Percentiles rank a stretch among this genome's conserved stretches.
Conservation (phyloP, 768 basidiomycete species). For the Crucibulum laeve region DNA sequence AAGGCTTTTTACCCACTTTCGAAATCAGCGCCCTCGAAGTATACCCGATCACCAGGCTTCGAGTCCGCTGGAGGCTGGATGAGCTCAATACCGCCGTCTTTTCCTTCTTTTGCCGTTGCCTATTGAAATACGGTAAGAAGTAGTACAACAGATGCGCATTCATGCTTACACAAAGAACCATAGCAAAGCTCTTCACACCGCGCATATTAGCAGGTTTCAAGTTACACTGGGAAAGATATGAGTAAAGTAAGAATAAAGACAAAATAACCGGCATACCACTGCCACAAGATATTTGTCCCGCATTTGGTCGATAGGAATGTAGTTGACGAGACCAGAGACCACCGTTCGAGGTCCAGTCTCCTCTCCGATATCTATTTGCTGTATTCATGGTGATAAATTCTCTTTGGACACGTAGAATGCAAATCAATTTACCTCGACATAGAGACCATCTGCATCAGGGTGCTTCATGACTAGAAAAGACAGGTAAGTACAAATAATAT, state of each 20-base stretch:
- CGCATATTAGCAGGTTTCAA: slow-evolving; percentile 96
- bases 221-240: slow-evolving; percentile 57
- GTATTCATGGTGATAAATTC: slow-evolving; percentile 10
- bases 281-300: slow-evolving; percentile 76
- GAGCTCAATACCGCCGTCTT: slow-evolving; percentile 87
- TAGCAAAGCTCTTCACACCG: slow-evolving; percentile 96
- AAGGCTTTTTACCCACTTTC: slow-evolving; percentile 49
- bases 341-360: slow-evolving; percentile 93
- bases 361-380: slow-evolving; percentile 97
- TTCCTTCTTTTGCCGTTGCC: slow-evolving; percentile 90
- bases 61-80: slow-evolving; percentile 83
- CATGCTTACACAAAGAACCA: slow-evolving; percentile 82
- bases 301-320: slow-evolving; percentile 95
- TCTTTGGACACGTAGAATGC: neutral
- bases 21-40: slow-evolving; percentile 89
- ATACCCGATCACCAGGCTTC: slow-evolving; percentile 90
- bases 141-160: neutral
- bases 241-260: neutral
- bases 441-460: slow-evolving; percentile 97
- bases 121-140: slow-evolving; percentile 21
- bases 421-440: slow-evolving; percentile 67
- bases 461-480: slow-evolving; percentile 78
- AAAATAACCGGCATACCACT: slow-evolving; percentile 48
- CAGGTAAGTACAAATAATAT: slow-evolving; percentile 1
- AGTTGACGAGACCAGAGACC: slow-evolving; percentile 94